Percentiles rank a stretch among this genome's conserved stretches.
phyloP scores from a whole-genome alignment of 306 rosid genomes.

The Boehmeria nivea region DNA sequence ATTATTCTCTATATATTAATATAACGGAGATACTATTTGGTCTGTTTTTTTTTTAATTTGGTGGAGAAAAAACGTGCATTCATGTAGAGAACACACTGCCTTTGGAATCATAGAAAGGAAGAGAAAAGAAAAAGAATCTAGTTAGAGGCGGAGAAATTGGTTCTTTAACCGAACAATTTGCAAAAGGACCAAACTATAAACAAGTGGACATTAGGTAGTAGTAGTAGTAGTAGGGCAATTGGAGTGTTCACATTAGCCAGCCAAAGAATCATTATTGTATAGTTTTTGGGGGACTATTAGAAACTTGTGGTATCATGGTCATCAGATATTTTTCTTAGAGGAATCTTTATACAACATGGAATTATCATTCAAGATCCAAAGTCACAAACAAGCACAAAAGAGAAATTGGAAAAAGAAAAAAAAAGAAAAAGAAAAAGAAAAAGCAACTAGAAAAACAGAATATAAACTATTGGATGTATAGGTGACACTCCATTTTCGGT shows the following conservation, averaged over 20 bases:
- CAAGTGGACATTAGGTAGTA: constrained; percentile 17
- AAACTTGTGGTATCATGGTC: too few species aligned
- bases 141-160: neutral
- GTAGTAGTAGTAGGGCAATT: too few species aligned
- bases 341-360: constrained; percentile 10
- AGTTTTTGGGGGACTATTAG: too few species aligned
- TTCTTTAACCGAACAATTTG: constrained; percentile 2
- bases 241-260: too few species aligned
- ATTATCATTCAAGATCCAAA: constrained; percentile 4
- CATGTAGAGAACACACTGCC: neutral
- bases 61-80: neutral
- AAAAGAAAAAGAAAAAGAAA: neutral
- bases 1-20: neutral
- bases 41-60: neutral
- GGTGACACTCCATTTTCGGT: constrained; percentile 28
- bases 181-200: constrained; percentile 1
- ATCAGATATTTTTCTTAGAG: neutral
- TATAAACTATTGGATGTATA: neutral
- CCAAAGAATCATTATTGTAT: too few species aligned
- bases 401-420: neutral
- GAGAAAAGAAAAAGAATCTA: neutral
- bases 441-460: neutral
- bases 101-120: neutral
- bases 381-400: constrained; percentile 5
- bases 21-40: neutral